Evolutionary conservation across 305 asterid species (phyloP).

Genomic region (Caryopteris hybrid): DNA sequence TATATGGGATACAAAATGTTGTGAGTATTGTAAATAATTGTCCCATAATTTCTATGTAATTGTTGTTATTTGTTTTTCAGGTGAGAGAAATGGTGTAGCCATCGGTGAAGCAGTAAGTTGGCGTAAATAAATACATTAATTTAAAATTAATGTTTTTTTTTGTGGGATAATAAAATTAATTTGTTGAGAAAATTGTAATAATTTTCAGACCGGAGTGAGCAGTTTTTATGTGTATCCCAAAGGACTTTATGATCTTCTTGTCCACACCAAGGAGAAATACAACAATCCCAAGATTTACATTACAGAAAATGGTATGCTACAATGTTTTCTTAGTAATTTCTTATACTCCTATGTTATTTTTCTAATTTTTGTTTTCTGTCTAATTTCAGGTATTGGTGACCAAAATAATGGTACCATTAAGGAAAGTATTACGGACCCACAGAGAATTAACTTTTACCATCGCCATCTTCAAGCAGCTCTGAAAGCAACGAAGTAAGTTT

Average conservation of each 20-base stretch:
- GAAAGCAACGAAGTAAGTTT: neutral
- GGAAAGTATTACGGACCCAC: neutral
- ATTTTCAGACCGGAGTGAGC: conserved; percentile 36
- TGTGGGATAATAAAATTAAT: no score
- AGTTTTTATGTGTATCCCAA: conserved; percentile 33
- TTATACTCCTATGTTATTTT: neutral
- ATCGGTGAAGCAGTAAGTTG: conserved; percentile 47
- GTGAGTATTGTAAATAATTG: no score
- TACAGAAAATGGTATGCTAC: conserved; percentile 39
- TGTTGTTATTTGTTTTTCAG: conserved; percentile 16
- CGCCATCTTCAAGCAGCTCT: neutral
- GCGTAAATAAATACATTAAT: neutral
- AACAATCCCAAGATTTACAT: conserved; percentile 36
- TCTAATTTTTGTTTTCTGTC: neutral
- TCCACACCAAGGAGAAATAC: conserved; percentile 40
- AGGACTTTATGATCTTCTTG: conserved; percentile 43
- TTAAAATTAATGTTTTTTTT: neutral
- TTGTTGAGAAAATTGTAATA: no score
- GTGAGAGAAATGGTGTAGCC: conserved; percentile 33
- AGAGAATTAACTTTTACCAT: conserved; percentile 2
- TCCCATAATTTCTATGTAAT: neutral
- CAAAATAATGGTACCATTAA: neutral
- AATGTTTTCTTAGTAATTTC: neutral
- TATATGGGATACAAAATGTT: no score
- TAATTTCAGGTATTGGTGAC: neutral